A percentile compares a stretch with the other conserved stretches of the same genome.
phyloP scores from a whole-genome alignment of 2,329 filamentous ascomycete species.

The Knufia petricola region DNA sequence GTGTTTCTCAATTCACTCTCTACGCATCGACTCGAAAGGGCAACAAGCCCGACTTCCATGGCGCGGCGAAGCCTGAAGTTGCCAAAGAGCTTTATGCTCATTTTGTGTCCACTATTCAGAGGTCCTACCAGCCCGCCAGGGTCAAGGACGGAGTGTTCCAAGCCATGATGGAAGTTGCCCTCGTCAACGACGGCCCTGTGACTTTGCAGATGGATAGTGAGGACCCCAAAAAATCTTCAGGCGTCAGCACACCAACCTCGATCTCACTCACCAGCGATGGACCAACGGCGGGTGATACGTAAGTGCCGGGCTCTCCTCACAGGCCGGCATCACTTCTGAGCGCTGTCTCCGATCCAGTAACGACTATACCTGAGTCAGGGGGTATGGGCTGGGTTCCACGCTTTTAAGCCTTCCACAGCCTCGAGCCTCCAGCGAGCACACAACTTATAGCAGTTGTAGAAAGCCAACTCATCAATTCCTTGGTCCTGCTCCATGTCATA shows the following conservation, averaged over 20 bases:
- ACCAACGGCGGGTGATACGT: too few relatives aligned
- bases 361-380: too few relatives aligned
- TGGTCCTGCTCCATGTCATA: too few relatives aligned
- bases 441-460: too few relatives aligned
- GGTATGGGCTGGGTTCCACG: too few relatives aligned
- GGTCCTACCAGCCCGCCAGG: conserved; percentile 59
- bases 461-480: too few relatives aligned
- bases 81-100: conserved; percentile 73
- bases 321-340: too few relatives aligned
- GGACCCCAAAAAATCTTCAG: conserved; percentile 16
- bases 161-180: conserved; percentile 94
- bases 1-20: conserved; percentile 94
- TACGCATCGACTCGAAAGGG: conserved; percentile 91
- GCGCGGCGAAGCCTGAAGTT: conserved; percentile 66
- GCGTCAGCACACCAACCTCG: conserved; percentile 23
- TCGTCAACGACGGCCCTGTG: conserved; percentile 76
- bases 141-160: conserved; percentile 97
- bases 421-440: too few relatives aligned
- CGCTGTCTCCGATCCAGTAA: too few relatives aligned
- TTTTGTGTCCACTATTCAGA: conserved; percentile 68
- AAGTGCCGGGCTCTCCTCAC: too few relatives aligned
- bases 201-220: conserved; percentile 30
- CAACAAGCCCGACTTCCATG: conserved; percentile 89
- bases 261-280: neutral
- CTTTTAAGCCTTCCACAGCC: too few relatives aligned